Base-by-base conservation (phyloP, 805 yeast species). In the Citeromyces matritensis region DNA sequence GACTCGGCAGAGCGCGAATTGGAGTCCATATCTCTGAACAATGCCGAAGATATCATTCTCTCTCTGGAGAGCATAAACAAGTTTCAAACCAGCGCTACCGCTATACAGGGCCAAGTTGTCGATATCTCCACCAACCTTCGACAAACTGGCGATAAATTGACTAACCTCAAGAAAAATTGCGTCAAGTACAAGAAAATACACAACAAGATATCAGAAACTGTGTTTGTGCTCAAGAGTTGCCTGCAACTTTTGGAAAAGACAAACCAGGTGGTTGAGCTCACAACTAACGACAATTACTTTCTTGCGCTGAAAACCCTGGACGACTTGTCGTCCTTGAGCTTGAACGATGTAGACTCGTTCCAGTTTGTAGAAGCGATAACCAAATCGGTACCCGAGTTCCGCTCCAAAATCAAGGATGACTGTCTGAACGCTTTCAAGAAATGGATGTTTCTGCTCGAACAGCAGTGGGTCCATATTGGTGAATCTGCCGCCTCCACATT, bases 301-400 rank as follows among this genome's bases (percentile, higher is more conserved):
- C 80, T 80, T 37, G 96, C 96, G 0, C 67, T 91, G 42, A 83
- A 84, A 49, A 70, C 79, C 41, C 57, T 85, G 32, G 86, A 84
- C 37, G 84, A 76, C 43, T 58, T 88, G 38, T 73, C 75, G 26
- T 68, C 66, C 35, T 60, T 78, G 27, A 82, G 78, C 41, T 56
- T 77, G 29, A 77, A 74, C 23, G 78, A 75, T 31, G 57, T 68
- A 17, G 64, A 71, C 29, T 69, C 72, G 32, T 80, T 79, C 44
- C 78, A 79, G 27, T 83, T 88, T 49, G 69, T 93, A 12, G 65
- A 69, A 29, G 72, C 74, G 43, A 77, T 88, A 30, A 68, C 76
- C 40, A 66, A 69, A 25, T 75, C 94, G 0, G 69, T 88, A 4
- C 95, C 96, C 0, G 66, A 70, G 27, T 63, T 88, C 42, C 74